phyloP scores from a whole-genome alignment of 495 filamentous ascomycete species.

The Tetracladium setigerum region DNA sequence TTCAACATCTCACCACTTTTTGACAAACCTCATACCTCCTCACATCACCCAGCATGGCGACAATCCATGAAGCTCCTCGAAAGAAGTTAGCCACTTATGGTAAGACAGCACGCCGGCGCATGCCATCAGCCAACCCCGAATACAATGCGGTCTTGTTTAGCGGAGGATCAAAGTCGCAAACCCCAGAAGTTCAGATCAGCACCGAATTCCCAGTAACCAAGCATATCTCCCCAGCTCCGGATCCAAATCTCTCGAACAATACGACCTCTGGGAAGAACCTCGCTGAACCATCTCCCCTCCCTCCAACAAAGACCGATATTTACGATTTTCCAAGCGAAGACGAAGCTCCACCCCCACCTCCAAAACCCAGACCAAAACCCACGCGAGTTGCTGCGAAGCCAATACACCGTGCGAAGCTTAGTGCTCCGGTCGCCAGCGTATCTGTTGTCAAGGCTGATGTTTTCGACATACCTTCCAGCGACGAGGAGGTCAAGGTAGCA shows the following conservation, averaged over 20 bases:
- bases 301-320: not conserved
- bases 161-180: constrained; percentile 14
- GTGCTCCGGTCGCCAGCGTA: not conserved
- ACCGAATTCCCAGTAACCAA: not conserved
- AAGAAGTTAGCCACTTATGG: constrained; percentile 40
- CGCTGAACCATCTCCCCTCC: not conserved
- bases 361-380: not conserved
- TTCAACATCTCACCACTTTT: not conserved
- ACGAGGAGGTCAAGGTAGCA: constrained; percentile 5
- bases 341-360: not conserved
- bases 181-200: constrained; percentile 5
- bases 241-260: too few species aligned
- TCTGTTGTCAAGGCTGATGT: constrained; percentile 6
- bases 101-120: constrained; percentile 26
- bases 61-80: constrained; percentile 24
- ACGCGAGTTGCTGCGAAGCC: not conserved
- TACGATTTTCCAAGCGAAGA: constrained; percentile 5
- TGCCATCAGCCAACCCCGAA: constrained; percentile 15
- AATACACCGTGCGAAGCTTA: too few species aligned
- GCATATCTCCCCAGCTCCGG: not conserved
- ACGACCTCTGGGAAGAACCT: not conserved
- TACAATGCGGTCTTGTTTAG: not conserved
- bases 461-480: constrained; percentile 16
- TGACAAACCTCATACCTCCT: too few species aligned
- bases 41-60: constrained; percentile 18